Evolutionary conservation across 2,329 filamentous ascomycete species (phyloP).

Genomic region (Myrmaecium sp.): DNA sequence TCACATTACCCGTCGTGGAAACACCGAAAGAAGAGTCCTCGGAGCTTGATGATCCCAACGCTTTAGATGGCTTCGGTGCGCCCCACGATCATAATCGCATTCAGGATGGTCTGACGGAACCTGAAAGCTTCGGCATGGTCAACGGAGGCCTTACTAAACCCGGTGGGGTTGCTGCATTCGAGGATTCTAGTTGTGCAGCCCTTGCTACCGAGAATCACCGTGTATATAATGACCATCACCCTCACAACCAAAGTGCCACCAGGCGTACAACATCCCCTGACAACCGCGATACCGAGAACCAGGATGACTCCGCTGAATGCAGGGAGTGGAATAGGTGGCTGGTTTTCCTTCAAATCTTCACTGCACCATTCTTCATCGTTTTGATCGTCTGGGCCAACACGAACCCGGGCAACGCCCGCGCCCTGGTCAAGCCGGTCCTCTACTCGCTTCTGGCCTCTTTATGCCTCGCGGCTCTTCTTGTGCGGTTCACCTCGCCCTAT

Average conservation of each 20-base stretch:
- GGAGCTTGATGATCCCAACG: conserved; percentile 17
- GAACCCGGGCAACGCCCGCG: conserved; percentile 37
- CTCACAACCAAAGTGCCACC: no score
- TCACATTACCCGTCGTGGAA: conserved; percentile 85
- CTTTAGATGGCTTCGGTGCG: no score
- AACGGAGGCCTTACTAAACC: no score
- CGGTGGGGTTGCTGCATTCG: no score
- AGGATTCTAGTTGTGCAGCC: no score
- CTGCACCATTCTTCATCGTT: conserved; percentile 68
- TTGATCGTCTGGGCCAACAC: conserved; percentile 59
- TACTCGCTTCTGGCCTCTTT: conserved; percentile 39
- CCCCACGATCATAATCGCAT: no score
- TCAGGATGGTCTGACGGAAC: no score
- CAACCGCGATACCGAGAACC: no score
- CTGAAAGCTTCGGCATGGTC: no score
- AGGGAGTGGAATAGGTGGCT: conserved; percentile 84
- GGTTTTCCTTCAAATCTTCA: conserved; percentile 67
- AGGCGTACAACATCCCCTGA: no score
- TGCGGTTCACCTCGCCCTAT: conserved; percentile 50
- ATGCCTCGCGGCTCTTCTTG: conserved; percentile 46
- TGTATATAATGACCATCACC: no score
- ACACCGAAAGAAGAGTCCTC: conserved; percentile 36
- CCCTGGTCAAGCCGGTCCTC: conserved; percentile 39
- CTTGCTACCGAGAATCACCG: no score
- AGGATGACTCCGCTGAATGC: conserved; percentile 9